Conservation (phyloP, 257 asterid species). For the Plectranthus barbatus region DNA sequence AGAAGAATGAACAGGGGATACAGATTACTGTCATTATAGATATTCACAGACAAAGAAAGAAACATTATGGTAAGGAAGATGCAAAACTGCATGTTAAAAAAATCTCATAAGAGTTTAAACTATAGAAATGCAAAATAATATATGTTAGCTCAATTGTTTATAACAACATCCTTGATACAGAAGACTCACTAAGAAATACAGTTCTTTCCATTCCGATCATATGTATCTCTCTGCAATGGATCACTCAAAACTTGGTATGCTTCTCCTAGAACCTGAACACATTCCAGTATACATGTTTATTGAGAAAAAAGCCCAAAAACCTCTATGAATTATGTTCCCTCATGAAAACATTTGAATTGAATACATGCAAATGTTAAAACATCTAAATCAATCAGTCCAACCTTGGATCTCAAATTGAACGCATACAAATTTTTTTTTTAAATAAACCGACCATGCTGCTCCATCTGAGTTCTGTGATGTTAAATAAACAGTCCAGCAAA, state of each 20-base stretch:
- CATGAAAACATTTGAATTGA: background rate
- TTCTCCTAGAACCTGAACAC: slow-evolving; percentile 68
- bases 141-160: too few species aligned
- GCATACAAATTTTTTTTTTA: too few species aligned
- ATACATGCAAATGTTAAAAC: background rate
- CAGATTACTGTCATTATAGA: background rate
- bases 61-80: background rate
- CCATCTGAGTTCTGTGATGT: too few species aligned
- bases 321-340: background rate
- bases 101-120: too few species aligned
- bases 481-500: background rate
- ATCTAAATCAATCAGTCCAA: too few species aligned
- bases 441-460: too few species aligned
- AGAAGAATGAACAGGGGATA: background rate
- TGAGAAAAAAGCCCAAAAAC: too few species aligned
- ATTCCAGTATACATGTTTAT: background rate
- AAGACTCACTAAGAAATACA: slow-evolving; percentile 54
- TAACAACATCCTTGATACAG: background rate
- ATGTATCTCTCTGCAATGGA: slow-evolving; percentile 68
- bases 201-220: slow-evolving; percentile 76
- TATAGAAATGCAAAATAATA: too few species aligned
- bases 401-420: too few species aligned
- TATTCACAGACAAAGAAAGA: background rate
- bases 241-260: slow-evolving; percentile 89
- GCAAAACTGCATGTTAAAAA: too few species aligned